Conservation (phyloP, 2,329 filamentous ascomycete genomes). For the Talaromyces sp. region DNA sequence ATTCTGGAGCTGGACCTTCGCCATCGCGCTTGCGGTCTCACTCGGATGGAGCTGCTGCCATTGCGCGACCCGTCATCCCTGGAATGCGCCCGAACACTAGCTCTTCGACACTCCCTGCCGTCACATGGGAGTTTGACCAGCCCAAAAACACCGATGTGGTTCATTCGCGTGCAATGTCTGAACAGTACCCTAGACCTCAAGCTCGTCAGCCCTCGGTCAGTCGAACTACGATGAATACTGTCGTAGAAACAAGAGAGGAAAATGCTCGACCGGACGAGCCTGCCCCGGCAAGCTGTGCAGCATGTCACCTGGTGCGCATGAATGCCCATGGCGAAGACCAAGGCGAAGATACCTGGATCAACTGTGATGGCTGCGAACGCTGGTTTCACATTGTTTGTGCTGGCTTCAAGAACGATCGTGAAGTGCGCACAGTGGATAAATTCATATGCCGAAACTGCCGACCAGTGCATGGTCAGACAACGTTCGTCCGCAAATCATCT, state of each 20-base stretch:
- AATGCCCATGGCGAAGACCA: slow-evolving; percentile 49
- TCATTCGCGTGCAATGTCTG: not conserved
- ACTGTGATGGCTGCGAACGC: slow-evolving; percentile 62
- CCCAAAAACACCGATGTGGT: not conserved
- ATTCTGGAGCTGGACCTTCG: slow-evolving; percentile 19
- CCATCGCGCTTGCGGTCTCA: slow-evolving; percentile 35
- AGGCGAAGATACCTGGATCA: slow-evolving; percentile 56
- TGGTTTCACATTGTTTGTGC: slow-evolving; percentile 67
- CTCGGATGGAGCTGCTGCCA: slow-evolving; percentile 37
- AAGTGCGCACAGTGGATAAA: slow-evolving; percentile 63
- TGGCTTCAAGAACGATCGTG: slow-evolving; percentile 59
- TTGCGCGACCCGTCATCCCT: slow-evolving; percentile 32
- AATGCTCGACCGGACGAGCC: slow-evolving; percentile 21
- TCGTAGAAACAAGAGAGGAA: slow-evolving; percentile 21
- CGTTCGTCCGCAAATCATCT: slow-evolving; percentile 62
- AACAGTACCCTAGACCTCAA: not conserved
- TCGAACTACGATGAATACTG: not conserved
- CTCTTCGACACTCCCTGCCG: slow-evolving; percentile 28
- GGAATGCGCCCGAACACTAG: slow-evolving; percentile 34
- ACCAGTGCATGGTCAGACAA: slow-evolving; percentile 57
- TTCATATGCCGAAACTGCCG: slow-evolving; percentile 60
- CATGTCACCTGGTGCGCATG: slow-evolving; percentile 52
- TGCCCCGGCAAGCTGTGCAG: slow-evolving; percentile 48
- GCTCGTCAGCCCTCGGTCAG: not conserved
- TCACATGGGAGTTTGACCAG: slow-evolving; percentile 28